Base-by-base conservation (phyloP, 1,284 basidiomycete species). In the Quambalaria eucalypti region DNA sequence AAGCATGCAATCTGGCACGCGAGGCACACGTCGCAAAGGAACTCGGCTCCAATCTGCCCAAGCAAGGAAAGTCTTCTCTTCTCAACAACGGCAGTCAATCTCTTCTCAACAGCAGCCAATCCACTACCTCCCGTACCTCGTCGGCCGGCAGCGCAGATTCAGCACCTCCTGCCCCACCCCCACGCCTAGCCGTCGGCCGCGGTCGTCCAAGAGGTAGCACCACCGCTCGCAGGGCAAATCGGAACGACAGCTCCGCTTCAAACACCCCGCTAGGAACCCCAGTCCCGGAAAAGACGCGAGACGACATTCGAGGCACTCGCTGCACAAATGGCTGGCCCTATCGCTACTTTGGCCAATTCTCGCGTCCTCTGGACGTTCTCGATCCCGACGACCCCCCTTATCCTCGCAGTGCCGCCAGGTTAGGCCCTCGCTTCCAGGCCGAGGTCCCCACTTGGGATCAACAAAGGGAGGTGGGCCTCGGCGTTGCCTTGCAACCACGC, bases 371-470 rank as follows among this genome's bases (percentile, higher is more conserved):
- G 42, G 56, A 68, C 55, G 61, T 63, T 12, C 56, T 70, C 86
- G 90, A 95, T 80, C 84, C 88, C 33, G 88, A 96, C 76, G 92
- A 96, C 78, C 83, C 89, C 54, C 93, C 95, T 74, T 96, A 91
- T 76, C 90, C 91, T 55, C 85, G 89, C 48, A 85, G 88, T 6
- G 87, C 88, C 2, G 91, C 88, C 14, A 85, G 92, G 16, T 81
- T 89, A 25, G 91, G 91, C 3, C 81, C 84, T 50, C 91, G 88
- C 71, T 96, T 83, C 73, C 92, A 96, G 74, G 87, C 84, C 7
- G 80, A 50, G 29, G 56, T 69, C 28, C 63, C 64, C 23, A 59
- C 64, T 12, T 73, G 69, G 69, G 59, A 69, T 50, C 64, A 75
- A 55, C 69, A 70, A 51, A 46, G 54, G 40, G 64, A 62, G 38